Base-by-base conservation (phyloP, 371 early-diverging fungal species). In the Mucor velutinosus region DNA sequence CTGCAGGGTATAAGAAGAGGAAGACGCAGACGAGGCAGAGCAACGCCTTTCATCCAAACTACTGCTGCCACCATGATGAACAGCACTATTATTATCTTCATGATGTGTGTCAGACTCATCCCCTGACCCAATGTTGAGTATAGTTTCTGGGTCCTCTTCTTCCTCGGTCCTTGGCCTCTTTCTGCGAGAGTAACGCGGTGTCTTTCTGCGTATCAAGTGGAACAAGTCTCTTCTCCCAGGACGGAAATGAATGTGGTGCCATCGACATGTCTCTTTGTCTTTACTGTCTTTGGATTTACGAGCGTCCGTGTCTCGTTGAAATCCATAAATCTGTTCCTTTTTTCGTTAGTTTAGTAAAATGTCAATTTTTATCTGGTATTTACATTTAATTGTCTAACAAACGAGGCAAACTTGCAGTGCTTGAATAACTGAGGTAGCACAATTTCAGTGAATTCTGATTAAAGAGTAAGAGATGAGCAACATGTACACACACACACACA, bases 301-400 rank as follows among this genome's bases (percentile, higher is more conserved):
- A n/a, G 81, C 83, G 60, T 83, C 83, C 30, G 83, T 79, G 41
- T 79, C 83, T 58, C 83, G 67, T 65, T 80, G 79, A 63, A 83
- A 83, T 0, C 83, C 83, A 51, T 83, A 83, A 27, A 83, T 83
- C 83, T 83, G 64, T 51, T 35, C 3, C 3, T 23, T 10, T 14
- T 56, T 35, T 51, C 51, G 51, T 51, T 15, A 32, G 56, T 27
- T 56, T 56, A 56, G 56, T 32, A 0, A 56, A n/a, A 30, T 32
- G 27, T 56, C 32, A 56, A 56, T 27, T 56, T 7, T 30, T 0
- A 29, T 37, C 14, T 56, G 30, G 15, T 4, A 19, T 64, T 69
- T 79, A 83, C 83, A 74, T 83, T 83, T 19, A 83, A 69, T 57
- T 83, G 83, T 63, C 83, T 69, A 19, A 83, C 83, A 74, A 83